Evolutionary conservation across 495 filamentous ascomycete genomes (phyloP).

Genomic region (Polyplosphaeria fusca): DNA sequence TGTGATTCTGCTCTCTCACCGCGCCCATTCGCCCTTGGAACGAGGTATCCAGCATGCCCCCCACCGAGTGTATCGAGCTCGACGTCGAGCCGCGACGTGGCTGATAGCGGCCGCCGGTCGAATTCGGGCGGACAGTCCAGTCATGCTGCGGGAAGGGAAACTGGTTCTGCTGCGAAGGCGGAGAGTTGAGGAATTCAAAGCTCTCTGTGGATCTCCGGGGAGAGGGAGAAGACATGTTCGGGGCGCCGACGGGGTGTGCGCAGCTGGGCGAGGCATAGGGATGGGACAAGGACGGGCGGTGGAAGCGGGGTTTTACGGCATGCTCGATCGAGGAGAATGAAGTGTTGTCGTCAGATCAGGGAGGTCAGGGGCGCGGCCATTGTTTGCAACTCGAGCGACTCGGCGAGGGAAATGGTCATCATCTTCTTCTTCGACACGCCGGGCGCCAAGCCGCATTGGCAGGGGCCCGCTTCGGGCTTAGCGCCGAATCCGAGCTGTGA

Average conservation of each 20-base stretch:
- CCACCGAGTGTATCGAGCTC: constrained; percentile 75
- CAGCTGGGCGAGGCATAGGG: constrained; percentile 30
- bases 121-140: constrained; percentile 39
- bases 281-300: constrained; percentile 14
- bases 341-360: too few relatives aligned
- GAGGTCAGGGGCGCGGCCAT: too few relatives aligned
- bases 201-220: constrained; percentile 35
- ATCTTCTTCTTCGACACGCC: too few relatives aligned
- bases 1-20: constrained; percentile 73
- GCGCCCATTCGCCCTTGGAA: constrained; percentile 53
- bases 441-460: too few relatives aligned
- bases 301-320: too few relatives aligned
- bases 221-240: constrained; percentile 39
- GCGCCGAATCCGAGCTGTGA: too few relatives aligned
- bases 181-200: constrained; percentile 34
- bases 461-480: too few relatives aligned
- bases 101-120: constrained; percentile 42
- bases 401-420: too few relatives aligned
- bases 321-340: too few relatives aligned
- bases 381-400: too few relatives aligned
- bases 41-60: constrained; percentile 63
- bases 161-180: constrained; percentile 32
- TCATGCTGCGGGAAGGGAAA: constrained; percentile 42
- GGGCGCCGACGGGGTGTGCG: constrained; percentile 4
- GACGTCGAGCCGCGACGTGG: constrained; percentile 75